phyloP scores from a whole-genome alignment of 2,329 filamentous ascomycete species.

The Fusarium sp. region DNA sequence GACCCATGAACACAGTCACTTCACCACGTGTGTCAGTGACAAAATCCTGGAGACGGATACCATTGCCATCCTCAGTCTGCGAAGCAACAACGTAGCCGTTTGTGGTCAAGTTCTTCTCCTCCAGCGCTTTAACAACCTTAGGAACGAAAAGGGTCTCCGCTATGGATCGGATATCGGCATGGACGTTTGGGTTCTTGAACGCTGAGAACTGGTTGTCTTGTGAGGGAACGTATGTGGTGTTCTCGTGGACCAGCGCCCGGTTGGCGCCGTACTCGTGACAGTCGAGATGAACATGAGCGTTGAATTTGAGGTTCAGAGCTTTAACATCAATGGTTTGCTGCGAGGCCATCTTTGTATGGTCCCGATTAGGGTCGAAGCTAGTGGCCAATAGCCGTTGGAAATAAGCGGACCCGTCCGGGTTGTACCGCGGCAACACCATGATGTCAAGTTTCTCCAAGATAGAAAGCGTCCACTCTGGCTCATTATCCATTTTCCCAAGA shows the following conservation, averaged over 20 bases:
- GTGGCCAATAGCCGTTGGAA: conserved; percentile 50
- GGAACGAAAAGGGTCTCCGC: conserved; percentile 49
- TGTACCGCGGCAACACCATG: conserved; percentile 51
- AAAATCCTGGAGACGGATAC: conserved; percentile 48
- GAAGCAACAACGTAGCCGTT: conserved; percentile 48
- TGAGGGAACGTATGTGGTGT: conserved; percentile 39
- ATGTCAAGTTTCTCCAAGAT: conserved; percentile 50
- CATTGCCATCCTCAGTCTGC: conserved; percentile 23
- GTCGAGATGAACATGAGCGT: conserved; percentile 51
- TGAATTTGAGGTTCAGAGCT: conserved; percentile 46
- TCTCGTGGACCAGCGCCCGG: conserved; percentile 4
- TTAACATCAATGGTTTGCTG: conserved; percentile 52
- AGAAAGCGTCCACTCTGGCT: conserved; percentile 48
- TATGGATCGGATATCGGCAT: conserved; percentile 48
- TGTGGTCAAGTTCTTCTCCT: conserved; percentile 42
- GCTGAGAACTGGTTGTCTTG: conserved; percentile 52
- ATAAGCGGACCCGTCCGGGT: conserved; percentile 52
- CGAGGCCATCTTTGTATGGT: conserved; percentile 52
- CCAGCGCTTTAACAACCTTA: conserved; percentile 44
- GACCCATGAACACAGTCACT: conserved; percentile 46
- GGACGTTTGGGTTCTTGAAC: conserved; percentile 53
- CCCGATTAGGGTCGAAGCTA: conserved; percentile 52
- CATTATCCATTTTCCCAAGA: conserved; percentile 49
- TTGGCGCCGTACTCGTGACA: conserved; percentile 52
- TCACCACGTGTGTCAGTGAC: conserved; percentile 51